These are phyloP conservation scores for Clitopilus passeckerianus DNA, from an alignment of 768 basidiomycete genomes.

Conservation along the genomic window DNA sequence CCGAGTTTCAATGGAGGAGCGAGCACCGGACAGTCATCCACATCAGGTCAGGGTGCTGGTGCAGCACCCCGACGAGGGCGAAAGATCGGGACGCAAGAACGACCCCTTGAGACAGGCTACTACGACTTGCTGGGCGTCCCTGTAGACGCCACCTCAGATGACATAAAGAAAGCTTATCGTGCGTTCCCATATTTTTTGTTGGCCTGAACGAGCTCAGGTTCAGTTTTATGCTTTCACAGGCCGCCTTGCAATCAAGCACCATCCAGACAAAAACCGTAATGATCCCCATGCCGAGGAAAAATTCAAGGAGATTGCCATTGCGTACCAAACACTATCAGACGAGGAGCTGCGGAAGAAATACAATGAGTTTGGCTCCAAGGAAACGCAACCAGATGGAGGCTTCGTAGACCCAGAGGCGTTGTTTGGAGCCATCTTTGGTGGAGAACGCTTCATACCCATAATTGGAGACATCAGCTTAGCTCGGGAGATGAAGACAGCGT, in stretches of 20 bases:
- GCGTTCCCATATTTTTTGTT: constrained; percentile 18
- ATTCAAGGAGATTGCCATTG: constrained; percentile 90
- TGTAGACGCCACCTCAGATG: constrained; percentile 71
- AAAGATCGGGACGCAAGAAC: constrained; percentile 86
- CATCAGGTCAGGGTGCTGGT: constrained; percentile 16
- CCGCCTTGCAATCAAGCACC: constrained; percentile 83
- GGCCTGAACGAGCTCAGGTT: background rate
- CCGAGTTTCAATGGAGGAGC: background rate
- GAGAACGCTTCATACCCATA: constrained; percentile 79
- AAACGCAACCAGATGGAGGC: constrained; percentile 78
- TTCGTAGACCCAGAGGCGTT: constrained; percentile 85
- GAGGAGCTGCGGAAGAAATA: constrained; percentile 74
- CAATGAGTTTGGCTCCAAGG: constrained; percentile 87
- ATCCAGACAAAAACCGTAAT: constrained; percentile 89
- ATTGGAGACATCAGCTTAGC: constrained; percentile 88
- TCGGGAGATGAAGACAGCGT: constrained; percentile 86
- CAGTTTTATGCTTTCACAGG: constrained; percentile 31
- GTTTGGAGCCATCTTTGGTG: constrained; percentile 84
- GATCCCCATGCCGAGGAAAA: constrained; percentile 81
- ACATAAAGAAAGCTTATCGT: constrained; percentile 92
- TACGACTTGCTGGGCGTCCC: constrained; percentile 82
- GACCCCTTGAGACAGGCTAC: constrained; percentile 86
- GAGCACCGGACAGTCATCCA: constrained; percentile 7
- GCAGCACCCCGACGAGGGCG: constrained; percentile 43
- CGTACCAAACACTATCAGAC: constrained; percentile 84